Evolutionary conservation across 768 basidiomycete species (phyloP), one percentile per base, ranked within the genome.

Genomic region (Clathrus columnatus): DNA sequence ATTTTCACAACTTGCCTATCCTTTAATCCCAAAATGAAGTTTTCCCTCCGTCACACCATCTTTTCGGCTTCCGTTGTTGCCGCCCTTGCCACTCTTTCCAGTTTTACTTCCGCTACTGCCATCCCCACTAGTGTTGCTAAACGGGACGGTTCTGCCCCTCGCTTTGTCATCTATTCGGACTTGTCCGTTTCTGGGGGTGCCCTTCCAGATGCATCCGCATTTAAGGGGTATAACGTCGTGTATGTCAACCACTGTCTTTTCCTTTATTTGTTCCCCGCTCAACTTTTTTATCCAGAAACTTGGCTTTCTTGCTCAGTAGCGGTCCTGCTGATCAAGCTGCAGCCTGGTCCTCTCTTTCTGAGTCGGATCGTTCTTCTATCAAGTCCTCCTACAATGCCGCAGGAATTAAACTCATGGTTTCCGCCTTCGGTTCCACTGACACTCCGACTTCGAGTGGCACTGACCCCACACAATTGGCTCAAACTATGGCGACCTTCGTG

Each of bases 401-500:
- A 1, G 61, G 61, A 11, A 59, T 64, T 51, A 62, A 57, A 54
- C 28, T 64, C 42, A 47, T 64, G 28, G 61, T 62, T 41, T 58
- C 56, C 43, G 61, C 61, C 14, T 64, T 64, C 51, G 63, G 61
- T 24, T 52, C 54, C 27, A 59, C 58, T 18, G 57, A 58, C 16
- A n/a, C 63, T 7, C 71, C 72, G 10, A 68, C 69, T 20, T 62
- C 68, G 10, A 60, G 58, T 32, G 67, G 66, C 8, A 60, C 57
- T 28, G 71, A 73, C 57, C 67, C 71, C 1, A 63, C 62, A 8
- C 49, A 47, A 21, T 64, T 64, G 10, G 72, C 72, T 2, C 61
- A 64, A 45, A 60, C 62, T 4, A 62, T 73, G 44, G 72, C 71
- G 16, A 56, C 58, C 24, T 73, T 61, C 60, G 72, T 73, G 26